A percentile compares a stretch with the other conserved stretches of the same genome.
These are phyloP conservation scores for Malus hybrid DNA, from an alignment of 331 rosid genomes.

Conservation along the genomic window DNA sequence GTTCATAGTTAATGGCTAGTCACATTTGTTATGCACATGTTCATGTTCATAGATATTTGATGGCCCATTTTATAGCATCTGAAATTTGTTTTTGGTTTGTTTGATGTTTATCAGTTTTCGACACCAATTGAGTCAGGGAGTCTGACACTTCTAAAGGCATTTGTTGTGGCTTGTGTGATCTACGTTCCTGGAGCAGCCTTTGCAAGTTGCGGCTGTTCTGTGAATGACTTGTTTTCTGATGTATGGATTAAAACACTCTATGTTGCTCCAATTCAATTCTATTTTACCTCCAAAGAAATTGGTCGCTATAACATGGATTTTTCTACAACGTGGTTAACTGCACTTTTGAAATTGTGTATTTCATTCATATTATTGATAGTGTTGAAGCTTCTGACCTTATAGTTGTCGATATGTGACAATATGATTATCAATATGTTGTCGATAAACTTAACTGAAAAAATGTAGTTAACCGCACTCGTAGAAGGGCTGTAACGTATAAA, in stretches of 20 bases:
- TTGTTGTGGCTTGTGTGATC: neutral
- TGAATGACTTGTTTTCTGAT: conserved; percentile 11
- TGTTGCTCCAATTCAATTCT: neutral
- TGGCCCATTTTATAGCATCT: neutral
- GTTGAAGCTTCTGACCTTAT: neutral
- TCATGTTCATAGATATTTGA: neutral
- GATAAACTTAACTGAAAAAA: neutral
- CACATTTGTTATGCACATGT: neutral
- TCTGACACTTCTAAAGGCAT: conserved; percentile 20
- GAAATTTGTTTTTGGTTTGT: neutral
- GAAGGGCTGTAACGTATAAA: too few species aligned
- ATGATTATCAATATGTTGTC: neutral
- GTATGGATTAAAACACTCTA: neutral
- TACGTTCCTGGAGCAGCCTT: conserved; percentile 13
- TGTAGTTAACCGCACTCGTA: neutral
- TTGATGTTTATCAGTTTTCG: conserved; percentile 11
- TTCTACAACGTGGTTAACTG: neutral
- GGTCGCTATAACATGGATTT: neutral
- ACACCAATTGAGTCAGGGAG: conserved; percentile 9
- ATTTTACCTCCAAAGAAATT: neutral
- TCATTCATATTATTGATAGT: too few species aligned
- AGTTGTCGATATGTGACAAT: too few species aligned
- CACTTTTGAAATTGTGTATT: too few species aligned
- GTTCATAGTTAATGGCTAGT: neutral
- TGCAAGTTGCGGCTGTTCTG: neutral